These are phyloP conservation scores for Ceratobasidium sp. DNA, from an alignment of 1,284 basidiomycete species.

Conservation along the genomic window DNA sequence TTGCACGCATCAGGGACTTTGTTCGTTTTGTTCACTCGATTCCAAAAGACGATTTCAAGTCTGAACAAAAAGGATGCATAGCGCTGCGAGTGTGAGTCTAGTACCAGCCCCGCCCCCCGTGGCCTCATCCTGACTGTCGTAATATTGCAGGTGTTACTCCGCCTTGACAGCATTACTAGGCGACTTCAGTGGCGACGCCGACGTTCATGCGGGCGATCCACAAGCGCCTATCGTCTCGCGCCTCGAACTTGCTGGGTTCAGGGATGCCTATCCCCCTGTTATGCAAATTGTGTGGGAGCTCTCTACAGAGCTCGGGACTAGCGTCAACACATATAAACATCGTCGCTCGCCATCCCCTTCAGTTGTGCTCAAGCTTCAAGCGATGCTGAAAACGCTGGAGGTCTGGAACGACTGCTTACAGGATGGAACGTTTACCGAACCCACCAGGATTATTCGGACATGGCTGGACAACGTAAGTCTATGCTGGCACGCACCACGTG, in stretches of 20 bases:
- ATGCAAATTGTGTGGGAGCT: neutral
- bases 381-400: slow-evolving; percentile 18
- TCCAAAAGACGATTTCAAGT: slow-evolving; percentile 9
- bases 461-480: slow-evolving; percentile 29
- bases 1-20: neutral
- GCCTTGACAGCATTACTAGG: slow-evolving; percentile 26
- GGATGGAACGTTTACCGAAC: slow-evolving; percentile 22
- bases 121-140: neutral
- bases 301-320: slow-evolving; percentile 12
- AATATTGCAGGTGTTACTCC: neutral
- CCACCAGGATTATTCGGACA: neutral
- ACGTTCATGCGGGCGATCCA: slow-evolving; percentile 19
- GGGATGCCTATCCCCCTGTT: neutral
- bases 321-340: slow-evolving; percentile 37
- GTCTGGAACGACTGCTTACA: slow-evolving; percentile 14
- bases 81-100: slow-evolving; percentile 30
- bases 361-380: slow-evolving; percentile 31
- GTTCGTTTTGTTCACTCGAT: neutral
- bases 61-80: slow-evolving; percentile 32
- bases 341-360: slow-evolving; percentile 35
- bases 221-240: slow-evolving; percentile 20
- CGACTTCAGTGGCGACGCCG: slow-evolving; percentile 20
- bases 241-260: neutral
- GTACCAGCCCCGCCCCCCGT: neutral
- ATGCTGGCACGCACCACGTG: neutral